phyloP scores from a whole-genome alignment of 176 grass and related monocot species.

The Triticum aestivum region IWGSC_CS_RefSeq_v2.1 NC_057800.1:602670929-602671428 shows the following conservation, averaged over 20 bases:
- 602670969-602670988: not conserved
- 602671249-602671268: too few species aligned
- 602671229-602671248: too few species aligned
- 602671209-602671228: too few species aligned
- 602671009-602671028: not conserved
- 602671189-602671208: not conserved
- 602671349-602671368: not conserved
- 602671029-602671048: not conserved
- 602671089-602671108: not conserved
- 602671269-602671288: too few species aligned
- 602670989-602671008: not conserved
- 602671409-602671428: not conserved
- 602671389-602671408: not conserved
- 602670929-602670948: not conserved
- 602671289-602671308: not conserved
- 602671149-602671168: not conserved
- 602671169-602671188: not conserved
- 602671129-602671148: not conserved
- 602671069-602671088: not conserved
- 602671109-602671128: not conserved
- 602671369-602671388: not conserved
- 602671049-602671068: not conserved
- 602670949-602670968: not conserved
- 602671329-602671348: not conserved
- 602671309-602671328: not conserved